A percentile compares a stretch with the other conserved stretches of the same genome.
Evolutionary conservation across 352 stramenopile species (phyloP).

Genomic region (Phytophthora colocasiae): DNA sequence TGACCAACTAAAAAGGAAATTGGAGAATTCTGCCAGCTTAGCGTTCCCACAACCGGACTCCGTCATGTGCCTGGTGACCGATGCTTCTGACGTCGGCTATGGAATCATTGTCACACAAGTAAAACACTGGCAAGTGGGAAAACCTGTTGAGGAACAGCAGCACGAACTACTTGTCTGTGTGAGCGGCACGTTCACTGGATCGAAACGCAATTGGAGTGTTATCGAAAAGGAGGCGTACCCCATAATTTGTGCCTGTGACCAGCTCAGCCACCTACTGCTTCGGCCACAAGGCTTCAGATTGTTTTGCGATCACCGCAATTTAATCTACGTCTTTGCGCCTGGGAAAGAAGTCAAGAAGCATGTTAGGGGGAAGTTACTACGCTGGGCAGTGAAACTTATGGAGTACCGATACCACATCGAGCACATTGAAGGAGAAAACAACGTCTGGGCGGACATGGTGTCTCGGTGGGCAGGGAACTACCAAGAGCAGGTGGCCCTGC

Average conservation of each 20-base stretch:
- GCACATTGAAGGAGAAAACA: constrained; percentile 14
- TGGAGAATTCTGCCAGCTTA: background rate
- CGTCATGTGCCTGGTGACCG: background rate
- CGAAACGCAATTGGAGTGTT: background rate
- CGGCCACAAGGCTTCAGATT: background rate
- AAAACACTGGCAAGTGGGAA: background rate
- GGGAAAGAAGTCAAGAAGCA: constrained; percentile 20
- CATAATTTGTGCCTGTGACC: constrained; percentile 4
- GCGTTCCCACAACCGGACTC: background rate
- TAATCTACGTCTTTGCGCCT: constrained; percentile 11
- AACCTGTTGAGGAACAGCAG: constrained; percentile 7
- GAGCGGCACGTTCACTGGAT: constrained; percentile 12
- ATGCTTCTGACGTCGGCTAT: background rate
- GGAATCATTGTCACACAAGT: constrained; percentile 3
- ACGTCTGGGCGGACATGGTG: constrained; percentile 25
- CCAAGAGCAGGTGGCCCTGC: background rate
- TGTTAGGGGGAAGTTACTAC: constrained; percentile 15
- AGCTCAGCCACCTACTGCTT: constrained; percentile 15
- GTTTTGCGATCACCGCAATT: constrained; percentile 8
- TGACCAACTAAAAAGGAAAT: background rate
- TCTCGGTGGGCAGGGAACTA: constrained; percentile 1
- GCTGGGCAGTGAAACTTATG: constrained; percentile 16
- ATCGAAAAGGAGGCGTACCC: constrained; percentile 3
- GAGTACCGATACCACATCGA: constrained; percentile 19
- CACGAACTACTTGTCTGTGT: constrained; percentile 12